Base-by-base conservation (phyloP, 805 yeast genomes). In the Saturnispora kantuleensis region DNA sequence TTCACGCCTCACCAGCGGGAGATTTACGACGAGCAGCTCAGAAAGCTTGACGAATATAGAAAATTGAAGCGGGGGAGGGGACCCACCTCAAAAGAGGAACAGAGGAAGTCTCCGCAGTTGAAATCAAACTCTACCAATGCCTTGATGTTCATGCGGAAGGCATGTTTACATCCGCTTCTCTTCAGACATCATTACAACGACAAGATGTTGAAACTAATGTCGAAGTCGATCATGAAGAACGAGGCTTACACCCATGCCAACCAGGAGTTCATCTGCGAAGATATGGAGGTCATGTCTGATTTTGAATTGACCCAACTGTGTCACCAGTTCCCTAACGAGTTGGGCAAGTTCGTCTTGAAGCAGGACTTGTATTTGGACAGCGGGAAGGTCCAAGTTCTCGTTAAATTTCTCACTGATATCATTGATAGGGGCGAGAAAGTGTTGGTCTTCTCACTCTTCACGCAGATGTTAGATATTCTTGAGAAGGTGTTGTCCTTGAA, bases 201-300 rank as follows among this genome's bases (percentile, higher is more conserved):
- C 54, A 68, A 64, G 1, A 66, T 54, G 26, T 58, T 93, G 45
- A 59, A 61, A 39, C 59, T 68, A 36, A 93, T 93, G 97, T 72
- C 95, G 35, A 73, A 68, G 47, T 79, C 73, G 21, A 89, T 93
- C 39, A 79, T 85, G 82, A 70, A 71, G 45, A 96, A 89, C 56
- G 85, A 87, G 0, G 79, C 75, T 43, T 93, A 93, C 62, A 52
- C 50, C 3, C 77, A 79, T 46, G 97, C 97, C 13, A 88, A 87
- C 58, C 66, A 69, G 50, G 68, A 76, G 35, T 93, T 72, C 56
- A 89, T 93, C 47, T 77, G 59, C 56, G 99, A 93, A 66, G 99
- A 93, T 62, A 89, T 93, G 97, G 78, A 78, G 59, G 86, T 84
- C 11, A 87, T 93, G 97, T 74, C 85, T 8, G 99, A 93, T 67